Conservation (phyloP, 2,329 filamentous ascomycete genomes). For the Thielaviopsis musarum region DNA sequence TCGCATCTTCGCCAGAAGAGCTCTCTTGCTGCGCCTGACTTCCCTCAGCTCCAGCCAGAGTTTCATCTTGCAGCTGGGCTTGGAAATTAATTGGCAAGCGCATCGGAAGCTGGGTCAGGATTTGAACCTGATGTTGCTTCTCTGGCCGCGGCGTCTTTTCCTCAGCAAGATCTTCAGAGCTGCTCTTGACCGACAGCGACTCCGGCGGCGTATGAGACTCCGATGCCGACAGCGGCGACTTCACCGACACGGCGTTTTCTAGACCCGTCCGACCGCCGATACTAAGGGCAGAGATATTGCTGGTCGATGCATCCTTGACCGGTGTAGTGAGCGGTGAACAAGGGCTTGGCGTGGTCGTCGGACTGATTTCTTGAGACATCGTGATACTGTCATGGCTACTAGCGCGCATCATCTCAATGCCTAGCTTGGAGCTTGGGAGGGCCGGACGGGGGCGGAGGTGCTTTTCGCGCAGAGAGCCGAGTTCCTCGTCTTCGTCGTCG, state of each 20-base stretch:
- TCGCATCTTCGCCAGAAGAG: background rate
- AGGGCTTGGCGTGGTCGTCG: background rate
- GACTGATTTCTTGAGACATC: conserved; percentile 30
- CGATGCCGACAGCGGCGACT: background rate
- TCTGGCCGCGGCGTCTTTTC: conserved; percentile 8
- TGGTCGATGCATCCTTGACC: background rate
- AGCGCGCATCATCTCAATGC: conserved; percentile 94
- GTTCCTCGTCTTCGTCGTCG: conserved; percentile 87
- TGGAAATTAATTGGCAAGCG: conserved; percentile 1
- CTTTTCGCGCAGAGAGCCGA: conserved; percentile 36
- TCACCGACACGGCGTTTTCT: background rate
- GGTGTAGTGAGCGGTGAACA: background rate
- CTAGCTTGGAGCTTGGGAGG: conserved; percentile 70
- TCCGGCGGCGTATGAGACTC: conserved; percentile 3
- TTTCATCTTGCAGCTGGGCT: background rate
- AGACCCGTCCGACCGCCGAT: background rate
- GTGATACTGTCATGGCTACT: conserved; percentile 77
- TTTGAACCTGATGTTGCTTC: background rate
- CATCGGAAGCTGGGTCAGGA: background rate
- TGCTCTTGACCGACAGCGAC: background rate
- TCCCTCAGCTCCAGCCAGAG: background rate
- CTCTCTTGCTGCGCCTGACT: background rate
- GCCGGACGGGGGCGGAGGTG: conserved; percentile 38
- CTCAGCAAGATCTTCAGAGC: background rate
- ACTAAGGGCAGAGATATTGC: background rate